A percentile compares a stretch with the other conserved stretches of the same genome.
Conservation (phyloP, 225 moss, liverwort and hornwort species). For the Ulota crispa region DNA sequence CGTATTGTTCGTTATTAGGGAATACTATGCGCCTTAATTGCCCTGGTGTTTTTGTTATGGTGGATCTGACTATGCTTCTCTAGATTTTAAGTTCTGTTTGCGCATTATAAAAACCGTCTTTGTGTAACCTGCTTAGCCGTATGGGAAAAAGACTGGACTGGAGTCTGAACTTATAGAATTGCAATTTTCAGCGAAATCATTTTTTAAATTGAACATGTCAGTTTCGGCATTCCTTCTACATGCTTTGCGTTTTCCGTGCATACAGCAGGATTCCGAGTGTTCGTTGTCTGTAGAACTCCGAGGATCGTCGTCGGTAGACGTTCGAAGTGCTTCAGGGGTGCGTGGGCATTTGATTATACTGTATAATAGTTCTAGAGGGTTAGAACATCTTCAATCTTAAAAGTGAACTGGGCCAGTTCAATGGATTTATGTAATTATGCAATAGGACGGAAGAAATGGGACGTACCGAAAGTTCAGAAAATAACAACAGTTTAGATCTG, state of each 20-base stretch:
- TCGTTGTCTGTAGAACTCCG: neutral
- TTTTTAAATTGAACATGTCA: neutral
- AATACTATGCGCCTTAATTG: no score
- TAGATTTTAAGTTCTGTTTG: no score
- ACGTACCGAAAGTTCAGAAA: neutral
- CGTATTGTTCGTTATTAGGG: no score
- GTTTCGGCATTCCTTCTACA: neutral
- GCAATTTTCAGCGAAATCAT: neutral
- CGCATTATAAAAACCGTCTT: no score
- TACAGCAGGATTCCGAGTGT: slow-evolving; percentile 3
- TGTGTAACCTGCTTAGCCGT: no score
- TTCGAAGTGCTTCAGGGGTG: neutral
- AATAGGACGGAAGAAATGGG: neutral
- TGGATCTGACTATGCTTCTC: no score
- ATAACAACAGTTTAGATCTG: neutral
- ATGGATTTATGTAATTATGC: neutral
- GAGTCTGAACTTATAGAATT: neutral
- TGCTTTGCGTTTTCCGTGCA: neutral
- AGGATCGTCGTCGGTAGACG: neutral
- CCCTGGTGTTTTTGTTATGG: no score
- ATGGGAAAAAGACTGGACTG: no score
- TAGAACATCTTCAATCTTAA: neutral
- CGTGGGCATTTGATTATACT: neutral
- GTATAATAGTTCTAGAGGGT: neutral
- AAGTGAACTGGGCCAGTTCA: neutral